Conservation (phyloP, 1,284 basidiomycete genomes). For the Leccinum pachyderme region DNA sequence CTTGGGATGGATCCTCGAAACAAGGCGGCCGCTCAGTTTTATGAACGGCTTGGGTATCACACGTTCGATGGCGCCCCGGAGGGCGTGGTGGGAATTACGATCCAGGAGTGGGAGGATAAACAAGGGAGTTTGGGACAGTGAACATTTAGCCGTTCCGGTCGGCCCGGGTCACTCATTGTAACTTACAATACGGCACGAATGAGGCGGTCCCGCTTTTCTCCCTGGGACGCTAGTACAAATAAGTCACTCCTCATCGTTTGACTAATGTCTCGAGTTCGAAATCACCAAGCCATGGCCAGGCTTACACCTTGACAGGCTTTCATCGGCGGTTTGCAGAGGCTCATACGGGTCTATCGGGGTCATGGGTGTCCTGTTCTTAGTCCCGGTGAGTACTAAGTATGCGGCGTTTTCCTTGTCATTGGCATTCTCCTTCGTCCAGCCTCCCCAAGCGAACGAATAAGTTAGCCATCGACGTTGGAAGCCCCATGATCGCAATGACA, state of each 20-base stretch:
- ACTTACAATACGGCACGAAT: too few relatives aligned
- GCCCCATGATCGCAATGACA: conserved; percentile 85
- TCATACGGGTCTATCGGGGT: conserved; percentile 35
- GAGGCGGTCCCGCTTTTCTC: neutral
- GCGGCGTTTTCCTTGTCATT: neutral
- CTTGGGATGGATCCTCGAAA: conserved; percentile 29
- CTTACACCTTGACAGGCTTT: conserved; percentile 11
- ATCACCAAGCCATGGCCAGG: neutral
- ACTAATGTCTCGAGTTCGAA: conserved; percentile 19
- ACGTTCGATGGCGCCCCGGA: conserved; percentile 22
- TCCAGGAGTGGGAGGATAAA: conserved; percentile 29
- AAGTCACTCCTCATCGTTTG: neutral
- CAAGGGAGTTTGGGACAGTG: neutral
- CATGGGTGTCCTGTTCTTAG: conserved; percentile 81
- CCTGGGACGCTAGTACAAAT: neutral
- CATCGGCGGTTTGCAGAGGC: too few relatives aligned
- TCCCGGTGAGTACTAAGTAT: conserved; percentile 56
- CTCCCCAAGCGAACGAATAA: conserved; percentile 73
- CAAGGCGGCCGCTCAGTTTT: conserved; percentile 26
- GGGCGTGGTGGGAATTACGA: conserved; percentile 32
- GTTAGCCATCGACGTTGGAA: conserved; percentile 72
- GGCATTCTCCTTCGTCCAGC: conserved; percentile 52
- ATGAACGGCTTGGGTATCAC: conserved; percentile 27
- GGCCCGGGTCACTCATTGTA: neutral
- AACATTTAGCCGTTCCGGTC: neutral